Base-by-base conservation (phyloP, 176 grass and related monocot genomes). In the Oryza glumipatula region DNA sequence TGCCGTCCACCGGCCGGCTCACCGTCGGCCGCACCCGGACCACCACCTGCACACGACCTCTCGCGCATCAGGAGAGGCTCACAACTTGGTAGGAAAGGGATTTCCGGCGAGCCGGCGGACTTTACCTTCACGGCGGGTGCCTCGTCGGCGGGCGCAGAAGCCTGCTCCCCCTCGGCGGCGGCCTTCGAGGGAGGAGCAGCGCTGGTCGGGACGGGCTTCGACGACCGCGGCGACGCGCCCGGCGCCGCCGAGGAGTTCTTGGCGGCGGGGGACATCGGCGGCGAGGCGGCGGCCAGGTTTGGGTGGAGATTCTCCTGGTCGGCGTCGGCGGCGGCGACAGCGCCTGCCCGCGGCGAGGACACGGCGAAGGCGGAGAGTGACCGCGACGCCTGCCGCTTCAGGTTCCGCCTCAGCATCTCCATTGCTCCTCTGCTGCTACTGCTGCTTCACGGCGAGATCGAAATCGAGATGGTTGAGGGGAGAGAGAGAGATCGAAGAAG, bases 291-390 rank as follows among this genome's bases (percentile, higher is more conserved):
- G 44, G 82, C 74, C 14, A 86, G 48, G 84, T 90, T 90, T 16
- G 88, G 88, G 74, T 90, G 80, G 80, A 83, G 73, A 49, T 90
- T 90, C 69, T 90, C 88, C 74, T 90, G 88, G 74, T 83, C 79
- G 7, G 12, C 80, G 47, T 36, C 52, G 54, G 38, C 38, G 38
- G 38, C 39, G 36, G 36, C 35, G 4, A 4, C 35, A 5, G 23
- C 23, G 8, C 38, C 52, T 5, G 14, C 52, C 0, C 56, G 71
- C 28, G 82, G 84, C 63, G 88, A 86, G 8, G 84, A 8, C 69
- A 73, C 80, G 21, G 68, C 60, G 63, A 87, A 78, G 11, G 88
- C 64, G 51, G 89, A 80, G 70, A 84, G 80, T 0, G 89, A 80
- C 17, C 89, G 84, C 84, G 89, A 84, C 30, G 84, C 75, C 80